Conservation (phyloP, 768 basidiomycete species). For the Boletellus ananiceps region DNA sequence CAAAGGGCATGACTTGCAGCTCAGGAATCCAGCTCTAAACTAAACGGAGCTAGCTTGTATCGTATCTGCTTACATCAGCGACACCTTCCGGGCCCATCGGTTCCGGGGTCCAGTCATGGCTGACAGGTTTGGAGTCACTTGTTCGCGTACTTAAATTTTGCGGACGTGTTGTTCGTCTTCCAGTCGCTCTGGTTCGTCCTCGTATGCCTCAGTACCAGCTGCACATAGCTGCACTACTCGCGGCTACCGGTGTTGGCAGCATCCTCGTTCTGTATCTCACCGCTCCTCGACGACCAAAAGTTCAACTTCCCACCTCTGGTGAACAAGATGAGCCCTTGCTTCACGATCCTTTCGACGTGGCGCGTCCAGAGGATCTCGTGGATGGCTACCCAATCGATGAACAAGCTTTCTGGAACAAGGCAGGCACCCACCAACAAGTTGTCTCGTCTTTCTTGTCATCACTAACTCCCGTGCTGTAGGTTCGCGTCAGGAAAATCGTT, state of each 20-base stretch:
- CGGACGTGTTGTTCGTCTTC: neutral
- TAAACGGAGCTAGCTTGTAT: no score
- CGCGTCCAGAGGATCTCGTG: constrained; percentile 60
- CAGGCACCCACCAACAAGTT: constrained; percentile 22
- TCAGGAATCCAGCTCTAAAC: no score
- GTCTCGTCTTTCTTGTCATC: neutral
- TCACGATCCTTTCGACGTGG: constrained; percentile 66
- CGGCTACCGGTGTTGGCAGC: constrained; percentile 42
- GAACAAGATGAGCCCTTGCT: constrained; percentile 23
- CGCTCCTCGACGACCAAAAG: constrained; percentile 43
- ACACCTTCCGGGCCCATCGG: neutral
- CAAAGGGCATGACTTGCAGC: no score
- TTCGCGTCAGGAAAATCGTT: constrained; percentile 53
- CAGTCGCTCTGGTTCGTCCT: neutral
- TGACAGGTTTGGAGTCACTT: constrained; percentile 2
- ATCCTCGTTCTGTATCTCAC: constrained; percentile 39
- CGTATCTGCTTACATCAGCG: no score
- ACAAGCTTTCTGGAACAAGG: constrained; percentile 55
- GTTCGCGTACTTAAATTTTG: neutral
- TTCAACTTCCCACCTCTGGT: constrained; percentile 40
- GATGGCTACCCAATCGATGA: constrained; percentile 66
- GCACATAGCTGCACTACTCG: constrained; percentile 47
- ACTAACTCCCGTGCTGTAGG: constrained; percentile 34
- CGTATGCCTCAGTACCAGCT: constrained; percentile 61
- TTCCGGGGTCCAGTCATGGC: constrained; percentile 6